A percentile compares a stretch with the other conserved stretches of the same genome.
Evolutionary conservation across 257 asterid species (phyloP).

Genomic region (Solanum chmielewskii): DNA sequence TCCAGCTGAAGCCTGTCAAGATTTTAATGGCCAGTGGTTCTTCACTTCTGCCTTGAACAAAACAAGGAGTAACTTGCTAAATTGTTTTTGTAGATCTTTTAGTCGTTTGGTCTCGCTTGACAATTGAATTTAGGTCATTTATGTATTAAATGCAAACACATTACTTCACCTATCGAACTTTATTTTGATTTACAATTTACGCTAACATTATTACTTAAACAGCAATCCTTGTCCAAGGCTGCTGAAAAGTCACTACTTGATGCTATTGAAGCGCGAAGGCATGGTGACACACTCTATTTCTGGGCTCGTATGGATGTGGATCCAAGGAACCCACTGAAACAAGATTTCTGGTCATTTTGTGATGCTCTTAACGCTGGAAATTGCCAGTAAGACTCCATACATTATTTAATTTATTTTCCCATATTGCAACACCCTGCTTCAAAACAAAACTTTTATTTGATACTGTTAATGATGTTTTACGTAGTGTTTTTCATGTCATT

Average conservation of each 20-base stretch:
- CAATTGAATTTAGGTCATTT: background rate
- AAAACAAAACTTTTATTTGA: background rate
- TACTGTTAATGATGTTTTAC: background rate
- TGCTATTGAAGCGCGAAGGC: slow-evolving; percentile 54
- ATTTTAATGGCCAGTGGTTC: background rate
- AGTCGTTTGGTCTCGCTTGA: background rate
- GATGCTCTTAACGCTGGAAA: slow-evolving; percentile 90
- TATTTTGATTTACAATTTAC: background rate
- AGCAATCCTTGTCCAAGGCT: slow-evolving; percentile 64
- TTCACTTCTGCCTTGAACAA: background rate
- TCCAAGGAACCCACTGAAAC: slow-evolving; percentile 41
- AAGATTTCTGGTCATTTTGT: slow-evolving; percentile 95
- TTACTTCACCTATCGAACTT: background rate
- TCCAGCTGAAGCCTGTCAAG: background rate
- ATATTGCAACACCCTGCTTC: background rate
- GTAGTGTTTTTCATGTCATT: background rate
- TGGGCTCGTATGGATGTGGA: slow-evolving; percentile 79
- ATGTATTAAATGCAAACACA: background rate
- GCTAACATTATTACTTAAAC: slow-evolving; percentile 7
- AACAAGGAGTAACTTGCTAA: background rate
- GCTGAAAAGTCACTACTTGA: slow-evolving; percentile 69
- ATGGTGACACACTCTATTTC: slow-evolving; percentile 80
- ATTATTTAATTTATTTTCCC: background rate
- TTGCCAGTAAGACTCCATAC: slow-evolving; percentile 57
- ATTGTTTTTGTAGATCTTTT: background rate